Conservation (phyloP, 306 rosid genomes). For the Cucumis melo region DNA sequence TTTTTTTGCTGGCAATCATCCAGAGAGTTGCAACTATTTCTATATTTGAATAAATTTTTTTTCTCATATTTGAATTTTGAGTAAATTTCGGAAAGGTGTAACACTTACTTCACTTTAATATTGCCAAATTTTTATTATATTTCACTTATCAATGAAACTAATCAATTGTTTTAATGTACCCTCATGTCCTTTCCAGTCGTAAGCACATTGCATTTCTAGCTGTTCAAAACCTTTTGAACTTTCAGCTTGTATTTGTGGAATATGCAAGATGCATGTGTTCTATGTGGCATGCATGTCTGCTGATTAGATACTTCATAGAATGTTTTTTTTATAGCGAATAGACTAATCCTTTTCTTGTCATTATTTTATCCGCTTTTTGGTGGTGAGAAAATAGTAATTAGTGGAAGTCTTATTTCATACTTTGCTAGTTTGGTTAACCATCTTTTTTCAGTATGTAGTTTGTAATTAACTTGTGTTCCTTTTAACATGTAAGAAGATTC, state of each 20-base stretch:
- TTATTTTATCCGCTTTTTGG: not conserved
- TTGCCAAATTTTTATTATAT: not conserved
- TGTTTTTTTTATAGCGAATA: not conserved
- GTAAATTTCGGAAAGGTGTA: not conserved
- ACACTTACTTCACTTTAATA: not conserved
- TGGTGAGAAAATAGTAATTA: not conserved
- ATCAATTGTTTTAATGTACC: not conserved
- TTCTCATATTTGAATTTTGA: not conserved
- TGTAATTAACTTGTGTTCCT: not conserved
- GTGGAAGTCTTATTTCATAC: not conserved
- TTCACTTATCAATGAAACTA: not conserved
- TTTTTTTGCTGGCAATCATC: not conserved
- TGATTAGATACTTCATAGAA: not conserved
- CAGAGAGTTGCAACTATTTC: not conserved
- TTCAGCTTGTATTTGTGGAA: not conserved
- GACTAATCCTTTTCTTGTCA: not conserved
- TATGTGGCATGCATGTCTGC: not conserved
- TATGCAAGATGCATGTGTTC: not conserved
- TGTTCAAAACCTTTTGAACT: not conserved
- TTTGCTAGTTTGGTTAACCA: not conserved
- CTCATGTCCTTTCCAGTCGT: not conserved
- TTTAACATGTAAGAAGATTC: conserved; percentile 50
- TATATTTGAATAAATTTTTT: too few species aligned
- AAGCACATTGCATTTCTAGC: not conserved
- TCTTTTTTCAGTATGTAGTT: not conserved